Evolutionary conservation across 257 asterid genomes (phyloP), one percentile per base, ranked within the genome.

Genomic region (Coffea eugenioides): DNA sequence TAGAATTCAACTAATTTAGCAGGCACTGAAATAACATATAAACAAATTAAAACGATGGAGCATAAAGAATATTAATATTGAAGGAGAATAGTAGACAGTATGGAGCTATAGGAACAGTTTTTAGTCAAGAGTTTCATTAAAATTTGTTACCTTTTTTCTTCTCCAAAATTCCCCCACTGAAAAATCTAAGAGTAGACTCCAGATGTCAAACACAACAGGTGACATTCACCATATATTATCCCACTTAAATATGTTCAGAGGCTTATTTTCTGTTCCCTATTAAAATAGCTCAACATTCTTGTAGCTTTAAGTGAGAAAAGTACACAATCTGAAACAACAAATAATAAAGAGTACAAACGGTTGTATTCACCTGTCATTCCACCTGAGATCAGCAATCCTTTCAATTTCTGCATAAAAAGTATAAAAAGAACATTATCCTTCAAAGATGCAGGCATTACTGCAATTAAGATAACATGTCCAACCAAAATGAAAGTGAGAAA

Each of bases 1-100:
- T 95, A 95, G 46, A 80, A 80, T 62, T 92, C 98, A 78, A 85
- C 88, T 75, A 92, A 81, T 87, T 92, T 93, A 74, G 96, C 92
- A 73, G 97, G 92, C 75, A 87, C 99, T 95, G 85, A 46, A 88
- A 82, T 48, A 78, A 72, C 23, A 77, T 65, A 71, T 76, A 75
- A 69, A 77, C 14, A 61, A 72, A 80, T 72, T 75, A 83, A 46
- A 66, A 78, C 27, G 48, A 41, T 76, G 75, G 36, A 34, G 12
- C 75, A 82, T 59, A 73, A 66, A 12, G 8, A 25, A 43, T 64
- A 69, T 18, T 72, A 48, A 75, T 27, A 31, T 9, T 48, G 80
- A 74, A 41, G 57, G 49, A 66, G 23, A 73, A 71, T 65, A 75
- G 48, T 2, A 71, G 23, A 61, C 20, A 34, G 27, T 57, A 57